Evolutionary conservation across 176 grass and related monocot genomes (phyloP).

Genomic region (Aegilops speltoides): DNA sequence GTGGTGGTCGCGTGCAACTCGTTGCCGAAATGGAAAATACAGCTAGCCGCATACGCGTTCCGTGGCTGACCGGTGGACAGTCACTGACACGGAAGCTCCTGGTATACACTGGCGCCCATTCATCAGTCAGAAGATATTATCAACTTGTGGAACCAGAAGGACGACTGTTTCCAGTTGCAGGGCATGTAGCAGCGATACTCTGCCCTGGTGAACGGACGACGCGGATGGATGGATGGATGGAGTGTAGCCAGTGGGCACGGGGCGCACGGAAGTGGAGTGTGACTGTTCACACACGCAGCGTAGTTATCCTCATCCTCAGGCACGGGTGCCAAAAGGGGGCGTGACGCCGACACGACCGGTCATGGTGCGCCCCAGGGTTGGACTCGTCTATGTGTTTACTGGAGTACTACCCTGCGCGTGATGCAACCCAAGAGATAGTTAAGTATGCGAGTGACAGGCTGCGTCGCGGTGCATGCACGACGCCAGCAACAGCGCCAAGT

Average conservation of each 20-base stretch:
- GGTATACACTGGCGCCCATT: not conserved
- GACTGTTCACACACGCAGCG: conserved; percentile 16
- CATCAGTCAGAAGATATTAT: not conserved
- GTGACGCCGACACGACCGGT: conserved; percentile 33
- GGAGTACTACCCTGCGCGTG: not conserved
- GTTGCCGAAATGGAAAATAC: not conserved
- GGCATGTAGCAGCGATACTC: too few species aligned
- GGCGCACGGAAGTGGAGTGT: not conserved
- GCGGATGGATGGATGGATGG: not conserved
- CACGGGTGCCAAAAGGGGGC: not conserved
- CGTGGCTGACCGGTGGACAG: not conserved
- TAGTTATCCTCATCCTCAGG: not conserved
- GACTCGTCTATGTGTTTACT: not conserved
- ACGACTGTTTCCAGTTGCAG: too few species aligned
- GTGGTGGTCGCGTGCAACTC: not conserved
- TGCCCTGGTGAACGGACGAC: not conserved
- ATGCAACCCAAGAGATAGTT: not conserved
- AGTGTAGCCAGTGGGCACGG: not conserved
- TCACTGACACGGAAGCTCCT: not conserved
- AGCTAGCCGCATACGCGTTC: not conserved
- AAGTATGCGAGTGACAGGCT: conserved; percentile 1
- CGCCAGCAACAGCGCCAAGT: not conserved
- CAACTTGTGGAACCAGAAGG: not conserved
- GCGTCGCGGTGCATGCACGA: conserved; percentile 33
- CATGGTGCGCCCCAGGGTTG: conserved; percentile 24